Evolutionary conservation across 1,139 yeast genomes (phyloP), one percentile per base, ranked within the genome.

Genomic region (Pichia sp.): DNA sequence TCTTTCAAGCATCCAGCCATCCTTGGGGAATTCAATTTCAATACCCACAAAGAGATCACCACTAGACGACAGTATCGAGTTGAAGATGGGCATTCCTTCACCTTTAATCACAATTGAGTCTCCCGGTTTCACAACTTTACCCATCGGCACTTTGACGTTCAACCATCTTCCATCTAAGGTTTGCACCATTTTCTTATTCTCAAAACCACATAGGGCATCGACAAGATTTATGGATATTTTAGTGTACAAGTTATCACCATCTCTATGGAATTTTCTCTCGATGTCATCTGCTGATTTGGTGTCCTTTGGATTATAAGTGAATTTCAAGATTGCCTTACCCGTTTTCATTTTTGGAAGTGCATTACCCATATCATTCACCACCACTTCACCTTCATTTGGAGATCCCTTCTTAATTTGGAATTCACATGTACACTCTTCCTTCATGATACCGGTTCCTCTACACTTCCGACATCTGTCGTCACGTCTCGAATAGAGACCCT

Each of bases 141-240:
- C 93, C 11, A 70, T 67, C 5, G 86, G 84, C 0, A 84, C 73
- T 4, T 75, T 62, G 23, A 84, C 59, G 36, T 69, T 67, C 19
- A 88, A 59, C 19, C 79, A 75, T 43, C 97, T 72, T 10, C 84
- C 91, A 57, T 91, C 97, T 39, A 88, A 67, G 49, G 86, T 94
- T 45, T 72, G 72, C n/a, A 82, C 62, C 8, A 87, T 65, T 10
- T 73, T 67, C 41, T 74, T 67, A 12, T 82, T 68, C 37, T 59
- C 55, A 51, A 87, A 82, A 3, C 97, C 97, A 46, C 87, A 74
- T 26, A 91, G 64, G 1, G 96, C 78, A 48, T 91, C 97, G 6
- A 77, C 76, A 35, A 91, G 64, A 2, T 94, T 69, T 24, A 91
- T 71, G 14, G 63, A 66, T 37, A 77, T 62, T 21, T 69, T 64